phyloP scores from a whole-genome alignment of 345 rosid genomes.

The Firmiana major region DNA sequence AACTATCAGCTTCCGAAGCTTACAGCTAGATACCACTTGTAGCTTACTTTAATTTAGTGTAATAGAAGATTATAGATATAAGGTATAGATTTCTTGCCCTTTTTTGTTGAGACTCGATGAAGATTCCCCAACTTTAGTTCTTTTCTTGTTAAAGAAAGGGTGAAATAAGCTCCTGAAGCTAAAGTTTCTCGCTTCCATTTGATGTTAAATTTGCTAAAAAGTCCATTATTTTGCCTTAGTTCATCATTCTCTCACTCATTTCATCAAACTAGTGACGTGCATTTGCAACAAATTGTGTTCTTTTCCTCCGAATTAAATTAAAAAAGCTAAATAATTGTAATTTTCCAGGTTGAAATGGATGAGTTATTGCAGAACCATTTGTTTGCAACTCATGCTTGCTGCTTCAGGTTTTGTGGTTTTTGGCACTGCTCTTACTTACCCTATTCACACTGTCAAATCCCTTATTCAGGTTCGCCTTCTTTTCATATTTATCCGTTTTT shows the following conservation, averaged over 20 bases:
- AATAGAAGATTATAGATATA: too few relatives aligned
- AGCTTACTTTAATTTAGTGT: too few relatives aligned
- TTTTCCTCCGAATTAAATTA: neutral
- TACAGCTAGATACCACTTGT: too few relatives aligned
- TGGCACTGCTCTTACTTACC: slow-evolving; percentile 68
- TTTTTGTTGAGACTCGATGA: too few relatives aligned
- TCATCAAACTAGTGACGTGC: neutral
- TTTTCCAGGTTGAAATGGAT: slow-evolving; percentile 25
- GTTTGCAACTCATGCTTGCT: slow-evolving; percentile 79
- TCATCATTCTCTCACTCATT: neutral
- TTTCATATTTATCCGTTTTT: neutral
- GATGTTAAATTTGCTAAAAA: neutral
- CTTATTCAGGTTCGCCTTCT: slow-evolving; percentile 59
- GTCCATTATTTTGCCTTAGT: neutral
- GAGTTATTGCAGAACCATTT: slow-evolving; percentile 57
- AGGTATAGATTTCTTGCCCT: too few relatives aligned
- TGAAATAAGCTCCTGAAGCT: neutral
- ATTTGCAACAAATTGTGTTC: neutral
- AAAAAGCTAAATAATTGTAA: neutral
- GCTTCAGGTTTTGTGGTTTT: slow-evolving; percentile 67
- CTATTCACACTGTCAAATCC: slow-evolving; percentile 80
- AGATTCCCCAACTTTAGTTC: too few relatives aligned
- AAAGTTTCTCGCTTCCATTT: neutral
- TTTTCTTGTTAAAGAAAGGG: neutral
- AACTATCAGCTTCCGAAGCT: too few relatives aligned